Base-by-base conservation (phyloP, 1,139 yeast genomes). In the Saccharomycopsis phalli region DNA sequence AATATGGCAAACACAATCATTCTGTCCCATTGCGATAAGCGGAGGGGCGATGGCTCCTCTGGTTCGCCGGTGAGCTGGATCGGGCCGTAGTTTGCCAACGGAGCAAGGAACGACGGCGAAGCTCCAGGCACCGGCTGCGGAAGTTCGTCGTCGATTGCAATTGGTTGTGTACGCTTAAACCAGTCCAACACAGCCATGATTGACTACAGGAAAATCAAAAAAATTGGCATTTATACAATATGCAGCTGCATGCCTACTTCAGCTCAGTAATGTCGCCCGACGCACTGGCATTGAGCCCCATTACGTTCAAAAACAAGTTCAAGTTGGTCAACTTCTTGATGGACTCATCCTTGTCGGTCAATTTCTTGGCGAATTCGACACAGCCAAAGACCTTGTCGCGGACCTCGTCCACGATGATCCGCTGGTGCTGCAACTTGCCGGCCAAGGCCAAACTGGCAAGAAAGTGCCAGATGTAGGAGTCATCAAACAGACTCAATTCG, bases 401-500 rank as follows among this genome's bases (percentile, higher is more conserved):
- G 18, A 87, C 91, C 58, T 88, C 96, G 59, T 87, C 97, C 38
- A 91, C 95, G 53, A 91, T 81, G 48, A 86, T 77, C 63, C 96
- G 76, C 68, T 91, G 97, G 60, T 88, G 96, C 53, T 81, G 86
- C 53, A 88, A 70, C 58, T 83, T 81, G 51, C 97, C 96, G 48
- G 95, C 93, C 49, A 91, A 68, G 0, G 97, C 93, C 47, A 91
- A 70, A 11, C 95, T 82, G 28, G 98, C 98, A 61, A 91, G 71
- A 56, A 91, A 88, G 64, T 91, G 97, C 98, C 98, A 91, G 37
- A 87, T 88, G 54, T 88, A 87, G 0, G 94, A 75, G 49, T 81
- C 88, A 55, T 84, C 95, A 47, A 74, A 81, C 31, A 23, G 22
- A 10, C 31, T 31, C 13, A 16, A 27, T 13, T 35, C 36, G 18